phyloP scores from a whole-genome alignment of 164 flowering plant species.

The Taxillus chinensis region DNA sequence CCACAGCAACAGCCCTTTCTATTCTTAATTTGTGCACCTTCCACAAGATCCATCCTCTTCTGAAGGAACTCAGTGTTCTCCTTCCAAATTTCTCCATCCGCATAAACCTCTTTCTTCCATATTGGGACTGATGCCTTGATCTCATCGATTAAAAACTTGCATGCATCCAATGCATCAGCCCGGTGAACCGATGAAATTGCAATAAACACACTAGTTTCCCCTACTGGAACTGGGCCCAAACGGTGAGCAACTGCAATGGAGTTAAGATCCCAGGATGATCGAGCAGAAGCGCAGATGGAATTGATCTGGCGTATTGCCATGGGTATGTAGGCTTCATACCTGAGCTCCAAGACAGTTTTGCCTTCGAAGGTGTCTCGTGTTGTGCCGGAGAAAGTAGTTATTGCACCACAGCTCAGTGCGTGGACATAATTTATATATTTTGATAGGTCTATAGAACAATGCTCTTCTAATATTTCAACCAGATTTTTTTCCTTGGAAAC shows the following conservation, averaged over 20 bases:
- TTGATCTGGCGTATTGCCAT: slow-evolving; percentile 69
- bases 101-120: slow-evolving; percentile 94
- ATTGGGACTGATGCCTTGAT: slow-evolving; percentile 90
- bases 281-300: slow-evolving; percentile 57
- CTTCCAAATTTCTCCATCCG: slow-evolving; percentile 93
- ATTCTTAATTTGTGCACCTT: not conserved
- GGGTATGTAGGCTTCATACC: slow-evolving; percentile 86
- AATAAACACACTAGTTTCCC: slow-evolving; percentile 77
- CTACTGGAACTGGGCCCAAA: slow-evolving; percentile 71
- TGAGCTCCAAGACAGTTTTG: slow-evolving; percentile 63
- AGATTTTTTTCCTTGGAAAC: slow-evolving; percentile 31
- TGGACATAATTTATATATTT: slow-evolving; percentile 59
- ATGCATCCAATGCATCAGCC: slow-evolving; percentile 71
- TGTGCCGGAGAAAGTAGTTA: slow-evolving; percentile 87
- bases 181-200: slow-evolving; percentile 81
- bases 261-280: slow-evolving; percentile 54
- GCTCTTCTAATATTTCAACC: slow-evolving; percentile 60
- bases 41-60: slow-evolving; percentile 36
- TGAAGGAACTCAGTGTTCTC: slow-evolving; percentile 80
- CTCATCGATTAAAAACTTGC: slow-evolving; percentile 81
- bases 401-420: slow-evolving; percentile 69
- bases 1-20: slow-evolving; percentile 32
- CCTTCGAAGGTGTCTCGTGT: slow-evolving; percentile 86
- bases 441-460: slow-evolving; percentile 35
- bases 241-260: slow-evolving; percentile 74